Percentiles rank a stretch among this genome's conserved stretches.
Evolutionary conservation across 2,329 filamentous ascomycete species (phyloP).

Genomic region (Daldinia sp.): DNA sequence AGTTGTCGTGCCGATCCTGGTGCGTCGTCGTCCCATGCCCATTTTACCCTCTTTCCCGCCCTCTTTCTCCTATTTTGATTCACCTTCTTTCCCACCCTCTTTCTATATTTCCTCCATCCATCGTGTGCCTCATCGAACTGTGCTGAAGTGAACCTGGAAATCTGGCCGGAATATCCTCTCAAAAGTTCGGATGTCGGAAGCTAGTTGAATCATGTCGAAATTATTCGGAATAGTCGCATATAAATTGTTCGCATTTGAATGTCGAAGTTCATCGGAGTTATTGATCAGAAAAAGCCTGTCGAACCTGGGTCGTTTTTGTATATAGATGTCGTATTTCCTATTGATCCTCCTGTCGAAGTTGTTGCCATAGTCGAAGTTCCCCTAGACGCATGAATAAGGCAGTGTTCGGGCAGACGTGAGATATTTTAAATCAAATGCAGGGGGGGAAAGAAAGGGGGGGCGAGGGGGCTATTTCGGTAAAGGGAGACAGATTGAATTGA

Average conservation of each 20-base stretch:
- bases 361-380: not conserved
- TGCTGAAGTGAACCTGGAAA: not conserved
- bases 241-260: not conserved
- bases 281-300: not conserved
- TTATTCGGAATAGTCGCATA: not conserved
- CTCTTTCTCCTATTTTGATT: not conserved
- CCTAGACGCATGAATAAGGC: not conserved
- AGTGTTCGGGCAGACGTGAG: not conserved
- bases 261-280: not conserved
- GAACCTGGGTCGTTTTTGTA: not conserved
- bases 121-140: not conserved
- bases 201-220: not conserved
- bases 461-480: not conserved
- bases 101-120: not conserved
- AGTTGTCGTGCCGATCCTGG: not conserved
- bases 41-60: not conserved
- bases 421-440: too few species aligned
- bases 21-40: not conserved
- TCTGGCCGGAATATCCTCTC: not conserved
- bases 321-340: not conserved
- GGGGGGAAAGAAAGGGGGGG: not conserved
- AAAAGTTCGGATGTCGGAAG: not conserved
- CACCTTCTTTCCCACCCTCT: conserved; percentile 3
- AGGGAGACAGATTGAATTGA: not conserved
- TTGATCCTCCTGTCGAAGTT: not conserved